Evolutionary conservation across 257 asterid species (phyloP), one percentile per base, ranked within the genome.

Genomic region (Solanum rostratum): DNA sequence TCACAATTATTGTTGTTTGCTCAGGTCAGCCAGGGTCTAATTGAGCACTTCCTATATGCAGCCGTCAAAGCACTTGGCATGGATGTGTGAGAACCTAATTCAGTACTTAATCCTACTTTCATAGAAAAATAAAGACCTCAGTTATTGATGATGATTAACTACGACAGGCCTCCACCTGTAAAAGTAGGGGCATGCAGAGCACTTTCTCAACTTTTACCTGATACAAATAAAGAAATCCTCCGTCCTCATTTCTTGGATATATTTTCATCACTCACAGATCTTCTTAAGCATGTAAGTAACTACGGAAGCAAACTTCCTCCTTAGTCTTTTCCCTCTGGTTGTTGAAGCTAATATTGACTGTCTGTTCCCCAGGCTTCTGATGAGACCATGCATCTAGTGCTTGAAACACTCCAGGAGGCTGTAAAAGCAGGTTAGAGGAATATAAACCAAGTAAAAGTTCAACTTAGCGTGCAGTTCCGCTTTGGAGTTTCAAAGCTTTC

Each of bases 101-200:
- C 81, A 20, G 87, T 69, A 84, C 50, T 54, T 70, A 68, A 43
- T 82, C 83, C 70, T 49, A 45, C 57, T 85, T 83, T 68, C 69
- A 18, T 59, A 29, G 20, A 73, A 81, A 46, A 83, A 70, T 54
- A 81, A 79, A 66, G 41, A 39, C 43, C 73, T 71, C 57, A 30
- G n/a, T 63, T 24, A 24, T 29, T 80, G 63, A 74, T 73, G 43
- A 78, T 76, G 84, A 86, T 76, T 30, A 84, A 82, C 86, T 86
- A 79, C 84, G 85, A 83, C 88, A 96, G 99, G 83, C 94, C 95
- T 81, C 97, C 98, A 81, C 94, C 98, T 83, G 99, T 94, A 84
- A 96, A 93, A 90, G 98, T 95, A 84, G 98, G 99, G 86, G 97
- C 97, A 69, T 96, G 99, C 88, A 93, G 93, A 84, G 98, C 98